Percentiles rank a stretch among this genome's conserved stretches.
Conservation (phyloP, 2,329 filamentous ascomycete genomes). For the Phyllosticta citriasiana region DNA sequence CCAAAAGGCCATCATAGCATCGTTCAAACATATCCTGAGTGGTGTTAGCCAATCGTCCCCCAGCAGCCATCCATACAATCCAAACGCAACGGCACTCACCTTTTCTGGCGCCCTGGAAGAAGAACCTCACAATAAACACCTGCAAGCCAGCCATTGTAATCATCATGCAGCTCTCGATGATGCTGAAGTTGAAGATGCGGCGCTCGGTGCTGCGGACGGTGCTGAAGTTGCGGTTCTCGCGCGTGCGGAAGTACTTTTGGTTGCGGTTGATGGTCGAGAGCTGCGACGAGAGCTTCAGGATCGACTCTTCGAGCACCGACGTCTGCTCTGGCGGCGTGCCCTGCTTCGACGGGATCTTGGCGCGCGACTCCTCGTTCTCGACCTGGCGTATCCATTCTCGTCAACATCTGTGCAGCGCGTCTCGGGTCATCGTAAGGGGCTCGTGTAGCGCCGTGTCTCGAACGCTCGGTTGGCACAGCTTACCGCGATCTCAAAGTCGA, state of each 20-base stretch:
- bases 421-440: neutral
- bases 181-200: conserved; percentile 93
- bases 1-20: neutral
- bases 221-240: conserved; percentile 98
- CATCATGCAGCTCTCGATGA: conserved; percentile 87
- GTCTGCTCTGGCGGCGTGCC: conserved; percentile 85
- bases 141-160: conserved; percentile 91
- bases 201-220: conserved; percentile 93
- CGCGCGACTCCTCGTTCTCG: conserved; percentile 71
- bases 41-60: neutral
- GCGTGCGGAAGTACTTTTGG: conserved; percentile 98
- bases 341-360: conserved; percentile 77
- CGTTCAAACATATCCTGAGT: neutral
- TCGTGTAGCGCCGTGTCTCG: neutral
- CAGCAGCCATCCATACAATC: neutral
- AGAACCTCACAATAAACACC: conserved; percentile 96
- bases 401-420: neutral
- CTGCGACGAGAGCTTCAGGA: conserved; percentile 88
- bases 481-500: conserved; percentile 96
- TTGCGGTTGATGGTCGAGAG: conserved; percentile 90
- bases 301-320: conserved; percentile 77
- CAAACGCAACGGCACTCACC: conserved; percentile 33
- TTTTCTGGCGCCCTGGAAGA: conserved; percentile 83
- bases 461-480: conserved; percentile 22
- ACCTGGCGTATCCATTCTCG: conserved; percentile 47